Conservation (phyloP, 2,329 filamentous ascomycete species). For the Phialophora expanda region DNA sequence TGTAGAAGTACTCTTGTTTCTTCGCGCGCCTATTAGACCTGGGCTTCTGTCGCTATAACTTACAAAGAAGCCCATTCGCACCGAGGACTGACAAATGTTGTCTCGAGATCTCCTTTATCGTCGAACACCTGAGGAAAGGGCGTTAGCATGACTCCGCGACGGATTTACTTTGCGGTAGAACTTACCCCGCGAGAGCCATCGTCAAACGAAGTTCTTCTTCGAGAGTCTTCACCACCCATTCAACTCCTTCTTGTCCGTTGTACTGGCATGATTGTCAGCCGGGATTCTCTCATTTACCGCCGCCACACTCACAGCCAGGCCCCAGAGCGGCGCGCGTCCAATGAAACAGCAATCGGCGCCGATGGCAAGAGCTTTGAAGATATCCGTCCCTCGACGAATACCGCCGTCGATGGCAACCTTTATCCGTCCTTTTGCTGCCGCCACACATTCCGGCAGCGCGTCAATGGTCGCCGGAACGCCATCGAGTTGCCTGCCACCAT, state of each 20-base stretch:
- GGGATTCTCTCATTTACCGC: neutral
- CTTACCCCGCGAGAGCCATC: constrained; percentile 45
- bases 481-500: constrained; percentile 32
- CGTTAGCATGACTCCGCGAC: no score
- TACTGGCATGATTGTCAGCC: constrained; percentile 15
- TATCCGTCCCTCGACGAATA: constrained; percentile 44
- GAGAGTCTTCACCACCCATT: constrained; percentile 44
- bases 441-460: constrained; percentile 21
- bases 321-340: constrained; percentile 46
- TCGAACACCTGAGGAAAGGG: neutral
- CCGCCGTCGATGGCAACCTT: constrained; percentile 41
- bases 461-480: constrained; percentile 28
- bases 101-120: constrained; percentile 39
- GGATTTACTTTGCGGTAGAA: neutral
- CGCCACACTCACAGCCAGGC: constrained; percentile 18
- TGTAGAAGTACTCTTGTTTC: no score
- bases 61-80: constrained; percentile 40
- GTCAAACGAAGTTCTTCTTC: constrained; percentile 43
- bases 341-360: constrained; percentile 44
- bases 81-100: constrained; percentile 42
- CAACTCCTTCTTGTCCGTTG: constrained; percentile 45
- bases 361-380: constrained; percentile 46
- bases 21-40: neutral
- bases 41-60: constrained; percentile 33
- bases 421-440: constrained; percentile 38